Evolutionary conservation across 2,329 filamentous ascomycete genomes (phyloP).

Genomic region (Aspergillus felis): DNA sequence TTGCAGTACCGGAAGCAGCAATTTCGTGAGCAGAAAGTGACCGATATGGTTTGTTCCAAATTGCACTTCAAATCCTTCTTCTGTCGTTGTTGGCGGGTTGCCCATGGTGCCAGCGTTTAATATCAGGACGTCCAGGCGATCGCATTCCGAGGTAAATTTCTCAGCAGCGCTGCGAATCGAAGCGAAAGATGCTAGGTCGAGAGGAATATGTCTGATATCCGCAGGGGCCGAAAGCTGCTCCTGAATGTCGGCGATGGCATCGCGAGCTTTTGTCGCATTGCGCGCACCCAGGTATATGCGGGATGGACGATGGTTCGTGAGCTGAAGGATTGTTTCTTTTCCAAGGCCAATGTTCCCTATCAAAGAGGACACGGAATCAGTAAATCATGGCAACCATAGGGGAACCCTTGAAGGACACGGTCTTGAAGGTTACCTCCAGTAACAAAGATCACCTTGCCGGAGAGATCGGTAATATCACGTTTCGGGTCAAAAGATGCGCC

Average conservation of each 20-base stretch:
- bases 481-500: constrained; percentile 40
- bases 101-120: constrained; percentile 49
- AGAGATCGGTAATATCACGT: constrained; percentile 43
- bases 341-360: constrained; percentile 47
- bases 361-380: neutral
- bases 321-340: constrained; percentile 44
- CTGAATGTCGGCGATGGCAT: constrained; percentile 43
- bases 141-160: constrained; percentile 36
- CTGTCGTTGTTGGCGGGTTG: constrained; percentile 33
- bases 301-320: constrained; percentile 49
- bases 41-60: constrained; percentile 47
- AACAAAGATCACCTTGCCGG: constrained; percentile 49
- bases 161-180: constrained; percentile 46
- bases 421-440: constrained; percentile 44
- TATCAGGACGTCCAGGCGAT: constrained; percentile 44
- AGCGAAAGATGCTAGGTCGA: constrained; percentile 50
- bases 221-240: constrained; percentile 25
- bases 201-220: constrained; percentile 44
- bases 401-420: neutral
- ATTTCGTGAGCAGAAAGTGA: constrained; percentile 43
- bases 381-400: neutral
- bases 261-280: constrained; percentile 39
- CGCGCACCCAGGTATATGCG: constrained; percentile 56
- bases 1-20: constrained; percentile 40
- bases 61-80: constrained; percentile 43